phyloP scores from a whole-genome alignment of 371 early-diverging fungal species.

The Dinochytrium kinnereticum region DNA sequence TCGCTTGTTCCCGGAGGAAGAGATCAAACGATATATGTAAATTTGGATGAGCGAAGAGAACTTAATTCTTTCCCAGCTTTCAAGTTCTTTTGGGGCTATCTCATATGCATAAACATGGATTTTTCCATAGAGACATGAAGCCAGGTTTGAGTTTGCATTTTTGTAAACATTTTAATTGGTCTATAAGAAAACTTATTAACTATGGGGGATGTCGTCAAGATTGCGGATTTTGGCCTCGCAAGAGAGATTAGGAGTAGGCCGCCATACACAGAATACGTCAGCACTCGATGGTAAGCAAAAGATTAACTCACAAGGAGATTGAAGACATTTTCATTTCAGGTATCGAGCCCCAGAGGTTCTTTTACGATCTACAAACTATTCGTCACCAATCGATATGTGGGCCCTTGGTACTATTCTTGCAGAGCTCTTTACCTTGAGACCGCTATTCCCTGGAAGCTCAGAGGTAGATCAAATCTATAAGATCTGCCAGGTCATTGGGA shows the following conservation, averaged over 20 bases:
- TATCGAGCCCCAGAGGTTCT: constrained; percentile 99
- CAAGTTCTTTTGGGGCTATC: constrained; percentile 85
- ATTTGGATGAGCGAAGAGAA: constrained; percentile 45
- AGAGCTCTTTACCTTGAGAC: constrained; percentile 80
- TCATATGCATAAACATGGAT: constrained; percentile 86
- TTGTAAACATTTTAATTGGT: no score
- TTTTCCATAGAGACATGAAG: constrained; percentile 95
- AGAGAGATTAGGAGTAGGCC: constrained; percentile 80
- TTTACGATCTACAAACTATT: constrained; percentile 80
- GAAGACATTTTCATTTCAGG: constrained; percentile 54
- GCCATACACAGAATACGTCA: constrained; percentile 91
- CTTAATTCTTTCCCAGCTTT: constrained; percentile 53
- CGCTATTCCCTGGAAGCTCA: constrained; percentile 92
- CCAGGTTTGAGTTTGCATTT: constrained; percentile 67
- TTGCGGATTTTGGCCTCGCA: constrained; percentile 95
- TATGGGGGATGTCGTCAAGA: constrained; percentile 68
- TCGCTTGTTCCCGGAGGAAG: constrained; percentile 56
- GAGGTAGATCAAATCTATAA: constrained; percentile 87
- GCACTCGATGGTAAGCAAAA: constrained; percentile 83
- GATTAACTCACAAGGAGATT: neutral
- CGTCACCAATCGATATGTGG: constrained; percentile 98
- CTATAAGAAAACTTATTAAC: constrained; percentile 60
- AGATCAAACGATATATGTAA: constrained; percentile 58
- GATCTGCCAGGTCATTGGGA: constrained; percentile 54
- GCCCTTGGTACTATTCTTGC: constrained; percentile 93